phyloP scores from a whole-genome alignment of 805 yeast genomes.

The Teunomyces cretensis region DNA sequence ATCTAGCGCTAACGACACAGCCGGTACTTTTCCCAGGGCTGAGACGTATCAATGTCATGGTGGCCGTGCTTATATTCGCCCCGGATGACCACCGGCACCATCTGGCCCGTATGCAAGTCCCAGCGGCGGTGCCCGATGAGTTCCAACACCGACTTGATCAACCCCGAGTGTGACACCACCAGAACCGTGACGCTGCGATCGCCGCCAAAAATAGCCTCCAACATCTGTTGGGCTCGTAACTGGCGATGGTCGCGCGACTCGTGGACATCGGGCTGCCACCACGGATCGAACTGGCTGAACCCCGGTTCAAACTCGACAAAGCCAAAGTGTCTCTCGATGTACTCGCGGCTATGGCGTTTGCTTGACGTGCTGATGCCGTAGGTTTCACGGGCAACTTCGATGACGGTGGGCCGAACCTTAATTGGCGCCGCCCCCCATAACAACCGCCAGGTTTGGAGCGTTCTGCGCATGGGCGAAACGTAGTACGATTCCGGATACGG shows the following conservation, averaged over 20 bases:
- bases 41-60: constrained; percentile 3
- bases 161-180: constrained; percentile 29
- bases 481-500: constrained; percentile 29
- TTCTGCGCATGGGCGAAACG: constrained; percentile 31
- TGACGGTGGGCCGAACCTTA: constrained; percentile 18
- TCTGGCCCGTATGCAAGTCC: constrained; percentile 25
- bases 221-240: constrained; percentile 23
- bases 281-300: constrained; percentile 23
- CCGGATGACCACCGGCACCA: constrained; percentile 28
- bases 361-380: constrained; percentile 34
- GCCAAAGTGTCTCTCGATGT: constrained; percentile 19
- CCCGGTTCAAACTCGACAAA: constrained; percentile 23
- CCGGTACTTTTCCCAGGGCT: constrained; percentile 7
- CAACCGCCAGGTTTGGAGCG: constrained; percentile 27
- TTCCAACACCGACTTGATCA: constrained; percentile 25
- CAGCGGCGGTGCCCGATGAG: constrained; percentile 24
- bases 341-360: constrained; percentile 23
- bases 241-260: constrained; percentile 27
- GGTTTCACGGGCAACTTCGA: constrained; percentile 30
- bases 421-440: constrained; percentile 19
- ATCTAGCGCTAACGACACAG: too few relatives aligned
- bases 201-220: constrained; percentile 26
- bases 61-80: constrained; percentile 3
- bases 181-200: constrained; percentile 22
- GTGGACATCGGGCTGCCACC: constrained; percentile 22